phyloP scores from a whole-genome alignment of 768 basidiomycete genomes.

The Mycena metata region DNA sequence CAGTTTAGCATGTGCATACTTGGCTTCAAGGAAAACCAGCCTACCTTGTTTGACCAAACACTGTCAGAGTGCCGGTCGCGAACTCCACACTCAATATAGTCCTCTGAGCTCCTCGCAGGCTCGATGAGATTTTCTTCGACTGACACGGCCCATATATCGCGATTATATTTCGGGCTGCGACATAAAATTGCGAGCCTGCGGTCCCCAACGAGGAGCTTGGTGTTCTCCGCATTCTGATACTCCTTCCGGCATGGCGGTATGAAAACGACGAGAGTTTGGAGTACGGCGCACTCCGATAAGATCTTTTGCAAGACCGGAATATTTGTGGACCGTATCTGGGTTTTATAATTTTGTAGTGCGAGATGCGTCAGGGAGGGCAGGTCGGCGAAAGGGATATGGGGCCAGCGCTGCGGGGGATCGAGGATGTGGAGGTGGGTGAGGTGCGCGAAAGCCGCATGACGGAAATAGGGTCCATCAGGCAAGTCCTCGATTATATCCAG shows the following conservation, averaged over 20 bases:
- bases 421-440: conserved; percentile 35
- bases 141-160: conserved; percentile 14
- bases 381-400: conserved; percentile 11
- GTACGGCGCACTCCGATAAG: background rate
- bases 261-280: conserved; percentile 25
- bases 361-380: conserved; percentile 33
- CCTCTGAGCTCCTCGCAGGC: background rate
- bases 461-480: background rate
- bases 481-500: conserved; percentile 27
- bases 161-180: background rate
- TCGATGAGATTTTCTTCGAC: background rate
- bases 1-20: background rate
- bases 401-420: conserved; percentile 31
- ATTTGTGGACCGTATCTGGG: conserved; percentile 13
- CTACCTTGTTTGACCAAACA: conserved; percentile 1
- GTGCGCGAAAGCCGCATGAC: conserved; percentile 21
- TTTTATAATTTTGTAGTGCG: conserved; percentile 32
- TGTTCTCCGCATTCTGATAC: background rate
- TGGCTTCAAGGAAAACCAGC: too few relatives aligned
- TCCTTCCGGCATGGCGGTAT: conserved; percentile 13
- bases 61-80: background rate
- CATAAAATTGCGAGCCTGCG: conserved; percentile 13
- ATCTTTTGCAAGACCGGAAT: conserved; percentile 19
- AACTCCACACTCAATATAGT: background rate
- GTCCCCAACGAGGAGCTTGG: conserved; percentile 14